Conservation (phyloP, 2,329 filamentous ascomycete species). For the Ceratocystis cacaofunesta region DNA sequence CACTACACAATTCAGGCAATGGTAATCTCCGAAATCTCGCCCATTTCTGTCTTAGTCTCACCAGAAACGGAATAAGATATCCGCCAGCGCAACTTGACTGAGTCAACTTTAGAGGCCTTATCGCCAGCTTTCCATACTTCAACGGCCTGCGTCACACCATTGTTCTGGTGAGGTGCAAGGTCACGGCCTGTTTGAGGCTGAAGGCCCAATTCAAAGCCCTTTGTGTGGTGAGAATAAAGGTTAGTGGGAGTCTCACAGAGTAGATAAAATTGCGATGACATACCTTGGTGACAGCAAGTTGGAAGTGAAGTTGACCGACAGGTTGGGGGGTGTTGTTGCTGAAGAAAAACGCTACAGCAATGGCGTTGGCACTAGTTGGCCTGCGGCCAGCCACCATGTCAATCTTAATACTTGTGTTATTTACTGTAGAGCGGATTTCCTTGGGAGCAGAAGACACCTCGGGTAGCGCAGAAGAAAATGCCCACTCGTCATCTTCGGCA, state of each 20-base stretch:
- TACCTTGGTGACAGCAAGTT: constrained; percentile 88
- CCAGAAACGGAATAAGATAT: constrained; percentile 59
- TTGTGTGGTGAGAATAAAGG: constrained; percentile 3
- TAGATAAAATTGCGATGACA: constrained; percentile 16
- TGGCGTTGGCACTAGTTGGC: constrained; percentile 36
- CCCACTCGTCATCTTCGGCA: constrained; percentile 78
- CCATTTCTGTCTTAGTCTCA: constrained; percentile 60
- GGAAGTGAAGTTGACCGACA: constrained; percentile 71
- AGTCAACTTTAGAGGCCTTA: constrained; percentile 49
- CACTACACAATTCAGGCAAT: constrained; percentile 38
- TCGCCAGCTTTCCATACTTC: constrained; percentile 60
- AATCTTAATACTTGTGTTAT: constrained; percentile 55
- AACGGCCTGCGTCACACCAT: constrained; percentile 70
- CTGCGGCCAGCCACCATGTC: constrained; percentile 55
- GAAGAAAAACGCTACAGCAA: constrained; percentile 64
- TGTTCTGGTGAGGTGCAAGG: constrained; percentile 55
- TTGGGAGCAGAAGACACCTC: constrained; percentile 38
- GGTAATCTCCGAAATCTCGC: constrained; percentile 66
- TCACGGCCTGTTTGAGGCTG: constrained; percentile 71
- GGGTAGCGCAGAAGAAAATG: constrained; percentile 76
- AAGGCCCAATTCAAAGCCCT: constrained; percentile 70
- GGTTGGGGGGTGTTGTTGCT: constrained; percentile 62
- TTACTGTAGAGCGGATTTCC: constrained; percentile 51
- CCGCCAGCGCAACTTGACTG: constrained; percentile 83
- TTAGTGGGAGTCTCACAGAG: constrained; percentile 16